Evolutionary conservation across 768 basidiomycete genomes (phyloP), one percentile per base, ranked within the genome.

Genomic region (Kwoniella pini): DNA sequence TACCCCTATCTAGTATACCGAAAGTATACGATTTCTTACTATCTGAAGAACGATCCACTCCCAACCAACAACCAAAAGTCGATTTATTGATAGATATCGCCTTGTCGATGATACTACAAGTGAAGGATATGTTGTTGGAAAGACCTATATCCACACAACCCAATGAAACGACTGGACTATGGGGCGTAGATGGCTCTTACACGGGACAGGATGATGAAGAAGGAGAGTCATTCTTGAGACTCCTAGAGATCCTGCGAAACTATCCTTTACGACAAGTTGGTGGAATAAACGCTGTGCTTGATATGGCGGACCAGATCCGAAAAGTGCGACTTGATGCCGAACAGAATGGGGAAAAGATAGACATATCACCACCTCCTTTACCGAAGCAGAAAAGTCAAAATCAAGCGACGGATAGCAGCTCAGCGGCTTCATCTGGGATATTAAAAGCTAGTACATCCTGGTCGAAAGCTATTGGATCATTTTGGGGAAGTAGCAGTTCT

Each of bases 1-100:
- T 74, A 11, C 57, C 72, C 0, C 26, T 57, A 6, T 19, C 48
- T 12, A 24, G 55, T 17, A 54, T 78, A 9, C 52, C 67, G 9
- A 69, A 62, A 0, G 21, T 76, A 7, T 72, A 70, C 71, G 77
- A 78, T 51, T 66, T 68, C 15, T 38, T 78, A 9, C 53, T 78
- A 19, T 61, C 77, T 1, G 71, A 75, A 30, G 49, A 56, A 0
- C 53, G 59, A 3, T 45, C 62, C 0, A 63, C 63, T 17, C 42
- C 58, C 0, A 50, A 42, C 2, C n/a, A 39, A 15, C 54, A 55
- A 4, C 68, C 69, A 27, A 74, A 74, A 62, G 38, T 67, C n/a
- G 75, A 76, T 30, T 36, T 70, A 17, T 26, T 74, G 1, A 45
- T 75, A 19, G 75, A 76, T 51, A 52, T 76, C 19, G 67, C 66